These are phyloP conservation scores for Mucor ambiguus DNA, from an alignment of 371 early-diverging fungal species.

Conservation along the genomic window DNA sequence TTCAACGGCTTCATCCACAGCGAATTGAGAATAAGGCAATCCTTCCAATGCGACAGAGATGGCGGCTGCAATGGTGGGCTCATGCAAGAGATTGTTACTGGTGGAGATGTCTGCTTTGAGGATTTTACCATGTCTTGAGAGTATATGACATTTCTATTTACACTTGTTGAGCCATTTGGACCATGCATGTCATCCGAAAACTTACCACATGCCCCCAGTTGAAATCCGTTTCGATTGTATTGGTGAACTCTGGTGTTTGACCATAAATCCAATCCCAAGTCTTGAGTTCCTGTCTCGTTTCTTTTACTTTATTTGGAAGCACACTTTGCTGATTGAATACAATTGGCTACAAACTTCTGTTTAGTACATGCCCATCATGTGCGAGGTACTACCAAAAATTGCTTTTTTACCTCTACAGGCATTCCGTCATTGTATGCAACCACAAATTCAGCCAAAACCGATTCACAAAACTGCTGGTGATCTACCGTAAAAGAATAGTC, in stretches of 20 bases:
- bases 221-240: slow-evolving; percentile 54
- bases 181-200: neutral
- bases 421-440: slow-evolving; percentile 47
- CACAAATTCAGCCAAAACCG: slow-evolving; percentile 73
- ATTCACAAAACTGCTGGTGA: slow-evolving; percentile 82
- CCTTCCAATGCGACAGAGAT: slow-evolving; percentile 44
- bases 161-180: neutral
- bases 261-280: slow-evolving; percentile 94
- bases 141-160: slow-evolving; percentile 27
- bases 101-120: slow-evolving; percentile 41
- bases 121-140: slow-evolving; percentile 44
- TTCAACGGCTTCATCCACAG: slow-evolving; percentile 69
- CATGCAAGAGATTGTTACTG: slow-evolving; percentile 28
- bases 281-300: slow-evolving; percentile 46
- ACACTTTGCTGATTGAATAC: slow-evolving; percentile 32
- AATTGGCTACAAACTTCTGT: slow-evolving; percentile 31
- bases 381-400: neutral
- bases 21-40: slow-evolving; percentile 57
- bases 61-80: slow-evolving; percentile 42
- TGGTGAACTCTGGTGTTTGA: slow-evolving; percentile 91
- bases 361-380: slow-evolving; percentile 3
- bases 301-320: slow-evolving; percentile 39
- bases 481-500: slow-evolving; percentile 82
- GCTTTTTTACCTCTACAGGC: slow-evolving; percentile 32
- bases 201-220: slow-evolving; percentile 68